A percentile compares a stretch with the other conserved stretches of the same genome.
These are phyloP conservation scores for Fusarium luffae DNA, from an alignment of 2,329 filamentous ascomycete species.

Conservation along the genomic window DNA sequence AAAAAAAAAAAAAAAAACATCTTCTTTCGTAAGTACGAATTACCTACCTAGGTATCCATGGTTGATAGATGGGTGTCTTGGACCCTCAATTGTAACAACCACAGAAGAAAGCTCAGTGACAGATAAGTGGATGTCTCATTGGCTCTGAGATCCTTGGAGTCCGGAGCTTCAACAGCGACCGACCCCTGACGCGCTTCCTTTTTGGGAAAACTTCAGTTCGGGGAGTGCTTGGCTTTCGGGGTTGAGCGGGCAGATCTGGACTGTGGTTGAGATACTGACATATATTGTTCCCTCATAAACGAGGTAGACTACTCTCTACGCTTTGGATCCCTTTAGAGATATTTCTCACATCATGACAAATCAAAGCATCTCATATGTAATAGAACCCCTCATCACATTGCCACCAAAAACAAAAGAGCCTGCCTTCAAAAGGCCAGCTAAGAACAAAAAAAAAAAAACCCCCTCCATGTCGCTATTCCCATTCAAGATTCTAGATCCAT, in stretches of 20 bases:
- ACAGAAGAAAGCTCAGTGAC: constrained; percentile 24
- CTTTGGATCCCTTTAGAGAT: not conserved
- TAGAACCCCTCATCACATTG: constrained; percentile 3
- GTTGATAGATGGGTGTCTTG: constrained; percentile 1
- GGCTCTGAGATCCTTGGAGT: not conserved
- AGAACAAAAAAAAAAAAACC: not conserved
- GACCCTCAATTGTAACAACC: constrained; percentile 9
- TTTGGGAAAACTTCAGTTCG: constrained; percentile 27
- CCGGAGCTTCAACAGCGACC: constrained; percentile 9
- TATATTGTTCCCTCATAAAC: not conserved
- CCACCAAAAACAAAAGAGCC: constrained; percentile 14
- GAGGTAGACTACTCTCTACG: not conserved
- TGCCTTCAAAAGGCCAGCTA: constrained; percentile 24
- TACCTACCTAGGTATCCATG: not conserved
- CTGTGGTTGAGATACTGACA: not conserved
- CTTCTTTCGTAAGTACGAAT: not conserved
- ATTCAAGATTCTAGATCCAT: constrained; percentile 37
- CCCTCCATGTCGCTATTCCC: constrained; percentile 14
- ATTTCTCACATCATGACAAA: not conserved
- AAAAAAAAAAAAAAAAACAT: not conserved
- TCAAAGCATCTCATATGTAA: not conserved
- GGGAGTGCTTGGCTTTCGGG: constrained; percentile 23
- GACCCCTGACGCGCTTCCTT: constrained; percentile 39
- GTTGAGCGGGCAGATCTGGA: not conserved
- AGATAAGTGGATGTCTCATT: constrained; percentile 25